A percentile compares a stretch with the other conserved stretches of the same genome.
phyloP scores from a whole-genome alignment of 352 stramenopile species.

The Elongisporangium prolatum region DNA sequence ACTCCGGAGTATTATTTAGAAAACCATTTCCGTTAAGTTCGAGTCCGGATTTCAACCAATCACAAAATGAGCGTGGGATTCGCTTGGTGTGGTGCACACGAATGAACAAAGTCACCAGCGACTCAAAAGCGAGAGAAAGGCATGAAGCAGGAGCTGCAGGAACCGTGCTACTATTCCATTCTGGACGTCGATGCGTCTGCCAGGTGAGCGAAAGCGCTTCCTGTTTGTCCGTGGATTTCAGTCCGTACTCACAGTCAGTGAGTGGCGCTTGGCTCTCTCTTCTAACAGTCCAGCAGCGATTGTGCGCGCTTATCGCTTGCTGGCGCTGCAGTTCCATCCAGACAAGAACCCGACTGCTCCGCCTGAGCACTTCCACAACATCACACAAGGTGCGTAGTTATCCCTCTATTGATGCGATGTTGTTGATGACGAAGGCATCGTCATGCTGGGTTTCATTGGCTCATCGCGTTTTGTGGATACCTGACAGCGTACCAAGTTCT shows the following conservation, averaged over 20 bases:
- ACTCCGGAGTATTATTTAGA: no score
- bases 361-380: conserved; percentile 87
- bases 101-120: background rate
- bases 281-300: conserved; percentile 85
- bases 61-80: background rate
- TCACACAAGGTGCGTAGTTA: conserved; percentile 45
- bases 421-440: background rate
- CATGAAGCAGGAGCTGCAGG: conserved; percentile 32
- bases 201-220: conserved; percentile 25
- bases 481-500: conserved; percentile 65
- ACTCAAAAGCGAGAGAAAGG: background rate
- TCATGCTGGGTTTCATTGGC: background rate
- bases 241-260: no score
- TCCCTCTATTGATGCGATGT: no score
- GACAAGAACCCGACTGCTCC: conserved; percentile 93
- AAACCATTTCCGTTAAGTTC: no score
- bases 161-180: conserved; percentile 64
- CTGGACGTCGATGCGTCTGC: conserved; percentile 54
- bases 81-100: background rate
- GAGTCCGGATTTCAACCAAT: background rate
- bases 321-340: conserved; percentile 93
- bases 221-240: no score
- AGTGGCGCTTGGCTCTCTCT: no score
- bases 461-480: background rate
- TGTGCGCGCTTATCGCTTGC: conserved; percentile 92